Percentiles rank a stretch among this genome's conserved stretches.
These are phyloP conservation scores for Cyclostephanos tholiformis DNA, from an alignment of 108 stramenopile species.

Conservation along the genomic window DNA sequence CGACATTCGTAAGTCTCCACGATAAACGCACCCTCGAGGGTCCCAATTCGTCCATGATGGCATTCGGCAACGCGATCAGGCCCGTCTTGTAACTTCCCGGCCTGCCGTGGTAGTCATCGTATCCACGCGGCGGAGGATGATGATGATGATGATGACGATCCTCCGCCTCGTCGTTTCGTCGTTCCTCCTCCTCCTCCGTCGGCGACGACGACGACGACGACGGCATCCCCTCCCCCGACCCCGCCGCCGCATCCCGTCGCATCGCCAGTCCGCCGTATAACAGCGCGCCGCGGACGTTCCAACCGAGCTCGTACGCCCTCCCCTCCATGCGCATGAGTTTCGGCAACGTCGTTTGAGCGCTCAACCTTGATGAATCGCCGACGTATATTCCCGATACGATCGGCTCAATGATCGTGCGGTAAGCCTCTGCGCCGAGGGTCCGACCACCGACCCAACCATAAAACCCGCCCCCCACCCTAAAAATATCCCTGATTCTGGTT, in stretches of 20 bases:
- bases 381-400: conserved; percentile 97
- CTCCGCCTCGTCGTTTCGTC: conserved; percentile 81
- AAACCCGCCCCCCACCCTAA: too few species aligned
- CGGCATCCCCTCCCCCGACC: conserved; percentile 40
- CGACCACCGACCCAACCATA: conserved; percentile 93
- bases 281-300: conserved; percentile 85
- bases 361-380: conserved; percentile 90
- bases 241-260: conserved; percentile 43
- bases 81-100: conserved; percentile 88
- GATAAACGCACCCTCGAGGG: conserved; percentile 62
- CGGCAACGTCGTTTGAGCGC: conserved; percentile 89
- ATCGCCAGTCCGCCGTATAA: conserved; percentile 85
- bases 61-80: conserved; percentile 82
- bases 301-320: conserved; percentile 69
- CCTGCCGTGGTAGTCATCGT: conserved; percentile 72
- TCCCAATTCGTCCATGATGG: conserved; percentile 73
- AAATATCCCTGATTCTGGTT: too few species aligned
- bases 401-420: conserved; percentile 91
- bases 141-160: conserved; percentile 43
- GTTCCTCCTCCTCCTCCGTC: conserved; percentile 3
- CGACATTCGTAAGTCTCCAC: conserved; percentile 53
- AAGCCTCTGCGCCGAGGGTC: conserved; percentile 90
- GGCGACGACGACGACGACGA: conserved; percentile 48
- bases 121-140: conserved; percentile 83
- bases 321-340: conserved; percentile 88